Evolutionary conservation across 371 early-diverging fungal genomes (phyloP).

Genomic region (Choanephora cucurbitarum): DNA sequence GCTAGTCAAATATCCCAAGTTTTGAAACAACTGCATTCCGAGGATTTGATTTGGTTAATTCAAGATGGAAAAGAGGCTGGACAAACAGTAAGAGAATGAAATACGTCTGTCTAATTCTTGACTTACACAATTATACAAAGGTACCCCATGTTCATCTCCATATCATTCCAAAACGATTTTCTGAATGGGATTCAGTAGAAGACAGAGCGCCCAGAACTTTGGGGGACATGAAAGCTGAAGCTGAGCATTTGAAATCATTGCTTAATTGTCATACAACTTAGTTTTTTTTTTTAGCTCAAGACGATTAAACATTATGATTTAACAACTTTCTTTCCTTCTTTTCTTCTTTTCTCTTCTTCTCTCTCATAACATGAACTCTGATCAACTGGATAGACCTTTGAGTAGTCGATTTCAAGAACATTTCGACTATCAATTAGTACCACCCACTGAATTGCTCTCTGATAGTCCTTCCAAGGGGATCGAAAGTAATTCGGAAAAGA

Average conservation of each 20-base stretch:
- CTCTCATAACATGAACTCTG: neutral
- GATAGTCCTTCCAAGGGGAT: neutral
- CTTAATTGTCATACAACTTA: slow-evolving; percentile 2
- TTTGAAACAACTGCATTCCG: neutral
- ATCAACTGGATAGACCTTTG: slow-evolving; percentile 5
- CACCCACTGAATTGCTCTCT: slow-evolving; percentile 8
- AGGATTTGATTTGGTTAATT: slow-evolving; percentile 4
- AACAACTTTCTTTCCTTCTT: neutral
- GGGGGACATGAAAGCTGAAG: slow-evolving; percentile 13
- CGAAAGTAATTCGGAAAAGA: neutral
- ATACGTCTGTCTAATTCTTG: neutral
- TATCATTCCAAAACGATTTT: slow-evolving; percentile 14
- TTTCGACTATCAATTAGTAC: slow-evolving; percentile 9
- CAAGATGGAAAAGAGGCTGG: slow-evolving; percentile 18
- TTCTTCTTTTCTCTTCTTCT: neutral
- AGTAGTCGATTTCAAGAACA: slow-evolving; percentile 14
- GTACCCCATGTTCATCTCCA: slow-evolving; percentile 14
- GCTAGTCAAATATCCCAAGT: slow-evolving; percentile 2
- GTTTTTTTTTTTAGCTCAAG: neutral
- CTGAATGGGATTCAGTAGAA: slow-evolving; percentile 4
- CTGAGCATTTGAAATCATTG: slow-evolving; percentile 13
- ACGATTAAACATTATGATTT: neutral
- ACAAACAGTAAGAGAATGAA: slow-evolving; percentile 7
- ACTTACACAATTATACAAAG: neutral
- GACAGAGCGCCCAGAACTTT: slow-evolving; percentile 9